Evolutionary conservation across 169 alveolate genomes (phyloP).

Genomic region (Perkinsus marinus): DNA sequence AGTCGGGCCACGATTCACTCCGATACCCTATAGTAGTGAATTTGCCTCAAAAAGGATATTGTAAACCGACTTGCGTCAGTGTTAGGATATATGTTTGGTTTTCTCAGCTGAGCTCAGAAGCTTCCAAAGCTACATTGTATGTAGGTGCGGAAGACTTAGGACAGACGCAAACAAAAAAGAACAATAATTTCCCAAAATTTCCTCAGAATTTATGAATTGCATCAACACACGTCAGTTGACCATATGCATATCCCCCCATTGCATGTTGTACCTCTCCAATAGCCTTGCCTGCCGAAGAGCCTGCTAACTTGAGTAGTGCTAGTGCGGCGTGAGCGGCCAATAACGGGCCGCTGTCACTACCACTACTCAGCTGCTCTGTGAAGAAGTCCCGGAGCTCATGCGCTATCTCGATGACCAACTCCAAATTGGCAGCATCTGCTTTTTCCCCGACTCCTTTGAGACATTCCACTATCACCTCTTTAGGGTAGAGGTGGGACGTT

Average conservation of each 20-base stretch:
- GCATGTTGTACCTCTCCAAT: background rate
- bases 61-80: too few species aligned
- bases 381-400: background rate
- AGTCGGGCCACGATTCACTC: background rate
- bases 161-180: too few species aligned
- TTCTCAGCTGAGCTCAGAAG: too few species aligned
- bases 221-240: too few species aligned
- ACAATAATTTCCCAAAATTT: too few species aligned
- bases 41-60: background rate
- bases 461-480: background rate
- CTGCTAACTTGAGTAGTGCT: background rate
- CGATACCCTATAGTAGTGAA: background rate
- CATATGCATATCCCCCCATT: too few species aligned
- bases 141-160: too few species aligned
- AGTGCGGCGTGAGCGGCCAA: background rate
- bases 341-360: background rate
- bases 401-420: background rate
- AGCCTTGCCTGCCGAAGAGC: background rate
- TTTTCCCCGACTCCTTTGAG: background rate
- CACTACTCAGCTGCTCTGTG: background rate
- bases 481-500: background rate
- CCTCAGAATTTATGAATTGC: too few species aligned
- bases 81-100: too few species aligned
- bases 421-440: background rate
- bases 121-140: too few species aligned